These are phyloP conservation scores for Agaricus blazei DNA, from an alignment of 768 basidiomycete genomes.

Conservation along the genomic window DNA sequence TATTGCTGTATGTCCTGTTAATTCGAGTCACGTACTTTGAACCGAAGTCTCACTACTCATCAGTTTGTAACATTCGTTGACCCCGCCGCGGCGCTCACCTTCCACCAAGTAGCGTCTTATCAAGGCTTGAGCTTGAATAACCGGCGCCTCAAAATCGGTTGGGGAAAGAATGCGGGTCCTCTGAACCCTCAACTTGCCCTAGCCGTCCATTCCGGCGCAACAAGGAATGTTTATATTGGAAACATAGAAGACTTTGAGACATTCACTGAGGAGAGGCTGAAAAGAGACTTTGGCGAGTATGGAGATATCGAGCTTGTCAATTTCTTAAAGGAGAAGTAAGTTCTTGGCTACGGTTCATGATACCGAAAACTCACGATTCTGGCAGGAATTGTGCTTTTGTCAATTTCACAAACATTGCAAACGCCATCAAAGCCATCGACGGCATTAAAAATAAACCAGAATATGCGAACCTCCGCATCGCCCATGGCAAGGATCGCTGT, in stretches of 20 bases:
- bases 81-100: slow-evolving; percentile 86
- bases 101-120: slow-evolving; percentile 88
- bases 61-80: slow-evolving; percentile 97
- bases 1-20: slow-evolving; percentile 67
- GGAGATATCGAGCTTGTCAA: slow-evolving; percentile 97
- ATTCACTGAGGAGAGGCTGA: slow-evolving; percentile 85
- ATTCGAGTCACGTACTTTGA: background rate
- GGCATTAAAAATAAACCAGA: slow-evolving; percentile 89
- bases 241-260: slow-evolving; percentile 93
- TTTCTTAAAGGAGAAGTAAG: slow-evolving; percentile 90
- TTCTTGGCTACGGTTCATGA: slow-evolving; percentile 13
- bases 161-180: slow-evolving; percentile 95
- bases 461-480: slow-evolving; percentile 83
- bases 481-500: slow-evolving; percentile 94
- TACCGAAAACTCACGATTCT: slow-evolving; percentile 2
- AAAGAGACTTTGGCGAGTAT: slow-evolving; percentile 91
- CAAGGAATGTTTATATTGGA: slow-evolving; percentile 94
- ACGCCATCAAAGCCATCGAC: slow-evolving; percentile 98
- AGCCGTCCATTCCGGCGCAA: slow-evolving; percentile 89
- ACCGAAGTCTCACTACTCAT: slow-evolving; percentile 10
- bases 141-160: slow-evolving; percentile 92
- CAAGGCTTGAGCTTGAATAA: slow-evolving; percentile 91
- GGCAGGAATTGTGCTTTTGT: slow-evolving; percentile 90
- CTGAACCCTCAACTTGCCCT: slow-evolving; percentile 78
- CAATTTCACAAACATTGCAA: slow-evolving; percentile 92